Percentiles rank a stretch among this genome's conserved stretches.
phyloP scores from a whole-genome alignment of 2,329 filamentous ascomycete genomes.

The Curvularia sp. region DNA sequence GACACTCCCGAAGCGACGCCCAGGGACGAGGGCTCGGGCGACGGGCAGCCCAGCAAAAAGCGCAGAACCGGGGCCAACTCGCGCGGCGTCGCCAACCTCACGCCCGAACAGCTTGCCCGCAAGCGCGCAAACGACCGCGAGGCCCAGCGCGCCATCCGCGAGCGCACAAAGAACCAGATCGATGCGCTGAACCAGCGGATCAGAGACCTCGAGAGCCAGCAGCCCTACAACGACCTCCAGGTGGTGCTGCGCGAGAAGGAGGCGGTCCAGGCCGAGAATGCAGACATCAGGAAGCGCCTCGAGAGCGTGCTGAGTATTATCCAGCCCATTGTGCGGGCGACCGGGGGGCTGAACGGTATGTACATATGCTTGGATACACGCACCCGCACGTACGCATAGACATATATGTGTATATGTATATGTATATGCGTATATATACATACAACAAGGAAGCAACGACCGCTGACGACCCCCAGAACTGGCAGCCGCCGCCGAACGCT shows the following conservation, averaged over 20 bases:
- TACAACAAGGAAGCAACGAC: not conserved
- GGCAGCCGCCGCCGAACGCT: slow-evolving; percentile 58
- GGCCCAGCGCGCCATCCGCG: slow-evolving; percentile 82
- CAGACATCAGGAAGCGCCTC: slow-evolving; percentile 75
- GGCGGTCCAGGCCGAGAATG: slow-evolving; percentile 78
- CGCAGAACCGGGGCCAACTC: slow-evolving; percentile 55
- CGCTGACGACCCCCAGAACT: slow-evolving; percentile 50
- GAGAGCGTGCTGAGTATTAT: slow-evolving; percentile 70
- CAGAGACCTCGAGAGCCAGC: slow-evolving; percentile 76
- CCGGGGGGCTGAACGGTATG: slow-evolving; percentile 56
- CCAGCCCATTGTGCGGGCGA: slow-evolving; percentile 62
- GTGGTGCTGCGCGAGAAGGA: slow-evolving; percentile 77
- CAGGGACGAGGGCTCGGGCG: slow-evolving; percentile 25
- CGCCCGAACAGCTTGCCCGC: slow-evolving; percentile 84
- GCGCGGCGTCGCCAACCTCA: slow-evolving; percentile 84
- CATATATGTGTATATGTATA: too few species aligned
- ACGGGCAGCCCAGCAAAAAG: slow-evolving; percentile 40
- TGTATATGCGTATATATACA: not conserved
- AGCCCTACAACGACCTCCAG: slow-evolving; percentile 85
- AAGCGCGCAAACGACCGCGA: slow-evolving; percentile 92
- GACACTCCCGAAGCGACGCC: slow-evolving; percentile 28
- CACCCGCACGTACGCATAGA: not conserved
- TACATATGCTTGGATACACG: slow-evolving; percentile 20
- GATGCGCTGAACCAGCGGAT: slow-evolving; percentile 76
- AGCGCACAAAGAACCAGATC: slow-evolving; percentile 82